Base-by-base conservation (phyloP, 2,329 filamentous ascomycete species). In the Hymenoscyphus albidus region DNA sequence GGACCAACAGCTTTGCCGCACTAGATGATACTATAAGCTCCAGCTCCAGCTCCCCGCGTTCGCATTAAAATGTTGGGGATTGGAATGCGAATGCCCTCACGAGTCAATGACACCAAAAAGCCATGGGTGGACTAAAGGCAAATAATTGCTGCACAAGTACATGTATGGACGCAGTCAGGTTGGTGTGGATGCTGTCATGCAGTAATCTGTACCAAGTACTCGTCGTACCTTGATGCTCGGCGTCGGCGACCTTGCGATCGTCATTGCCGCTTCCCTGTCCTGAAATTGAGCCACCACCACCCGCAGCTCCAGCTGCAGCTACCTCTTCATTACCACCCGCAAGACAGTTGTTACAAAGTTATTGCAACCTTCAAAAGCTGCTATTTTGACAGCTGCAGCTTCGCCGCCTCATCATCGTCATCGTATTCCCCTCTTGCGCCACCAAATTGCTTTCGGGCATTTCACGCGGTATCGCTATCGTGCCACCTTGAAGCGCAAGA, bases 391-490 rank as follows among this genome's bases (percentile, higher is more conserved):
- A 51, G 44, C 48, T 54, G 9, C 48, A 12, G 7, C 18, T 54
- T 27, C 22, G 48, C 48, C 48, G 22, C 48, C n/a, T 54, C 48
- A 54, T 54, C 48, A 54, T 13, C 48, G 48, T 54, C 48, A 54
- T 54, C 48, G 48, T 54, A 27, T 18, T 13, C 18, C 48, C 48
- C 48, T 54, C 48, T 4, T 54, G 7, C 22, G 22, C 48, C 22
- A 54, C 7, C 22, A 13, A 44, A 7, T n/a, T 51, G n/a, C 13
- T 7, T 6, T 18, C 7, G 9, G 22, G 5, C 6, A 12, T 1
- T 51, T 12, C 16, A 12, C n/a, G 9, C 10, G 10, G 5, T 27
- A 27, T 5, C 48, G 18, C 5, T 27, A 27, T 13, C 48, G 18
- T 27, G 48, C 48, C 18, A 27, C 48, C 48, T 27, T 13, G 48